Percentiles rank a stretch among this genome's conserved stretches.
Evolutionary conservation across 306 rosid genomes (phyloP).

Genomic region (Sesbania bispinosa): DNA sequence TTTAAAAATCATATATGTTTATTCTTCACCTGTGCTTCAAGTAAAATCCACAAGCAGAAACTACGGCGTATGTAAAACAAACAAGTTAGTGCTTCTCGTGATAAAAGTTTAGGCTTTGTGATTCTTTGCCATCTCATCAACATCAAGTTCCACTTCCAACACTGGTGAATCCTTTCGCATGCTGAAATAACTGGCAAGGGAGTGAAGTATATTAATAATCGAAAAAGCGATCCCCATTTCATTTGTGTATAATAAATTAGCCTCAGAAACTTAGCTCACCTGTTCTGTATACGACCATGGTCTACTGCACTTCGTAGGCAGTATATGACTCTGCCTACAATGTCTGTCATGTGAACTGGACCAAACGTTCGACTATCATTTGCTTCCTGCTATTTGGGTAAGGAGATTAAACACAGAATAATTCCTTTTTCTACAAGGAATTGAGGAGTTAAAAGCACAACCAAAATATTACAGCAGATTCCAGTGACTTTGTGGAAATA

Average conservation of each 20-base stretch:
- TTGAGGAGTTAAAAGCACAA: constrained; percentile 14
- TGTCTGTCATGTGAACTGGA: constrained; percentile 77
- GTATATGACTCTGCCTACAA: constrained; percentile 92
- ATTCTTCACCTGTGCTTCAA: constrained; percentile 28
- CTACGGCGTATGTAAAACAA: constrained; percentile 29
- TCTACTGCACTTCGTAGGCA: constrained; percentile 86
- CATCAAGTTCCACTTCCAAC: constrained; percentile 79
- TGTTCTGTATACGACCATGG: constrained; percentile 90
- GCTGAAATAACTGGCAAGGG: constrained; percentile 51
- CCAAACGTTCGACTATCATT: constrained; percentile 88
- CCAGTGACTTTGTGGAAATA: not conserved
- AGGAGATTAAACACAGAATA: constrained; percentile 8
- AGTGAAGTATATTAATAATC: constrained; percentile 26
- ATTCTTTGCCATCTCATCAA: constrained; percentile 84
- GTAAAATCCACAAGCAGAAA: constrained; percentile 39
- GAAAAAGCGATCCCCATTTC: not conserved
- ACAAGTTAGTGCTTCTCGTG: constrained; percentile 30
- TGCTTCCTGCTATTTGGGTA: constrained; percentile 68
- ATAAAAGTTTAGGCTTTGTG: constrained; percentile 52
- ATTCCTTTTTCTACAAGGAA: not conserved
- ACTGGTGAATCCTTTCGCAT: constrained; percentile 68
- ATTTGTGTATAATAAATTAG: not conserved
- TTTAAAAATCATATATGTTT: constrained; percentile 34
- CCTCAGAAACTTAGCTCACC: constrained; percentile 44
- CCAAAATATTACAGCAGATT: not conserved